These are phyloP conservation scores for Olyra latifolia DNA, from an alignment of 176 grass and related monocot genomes.

Conservation along the genomic window DNA sequence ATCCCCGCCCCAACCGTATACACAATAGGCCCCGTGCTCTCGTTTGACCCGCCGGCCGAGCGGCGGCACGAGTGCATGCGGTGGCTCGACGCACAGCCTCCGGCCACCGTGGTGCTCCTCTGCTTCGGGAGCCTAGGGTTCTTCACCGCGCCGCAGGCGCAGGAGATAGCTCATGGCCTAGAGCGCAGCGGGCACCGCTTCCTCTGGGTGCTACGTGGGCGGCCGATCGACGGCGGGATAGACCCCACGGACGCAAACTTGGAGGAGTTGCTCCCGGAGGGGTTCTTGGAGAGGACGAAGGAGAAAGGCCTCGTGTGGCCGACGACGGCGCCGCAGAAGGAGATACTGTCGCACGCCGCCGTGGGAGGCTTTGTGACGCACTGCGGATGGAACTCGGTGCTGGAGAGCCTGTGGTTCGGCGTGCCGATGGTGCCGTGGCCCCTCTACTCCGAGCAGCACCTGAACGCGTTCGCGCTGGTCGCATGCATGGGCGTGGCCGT, in stretches of 20 bases:
- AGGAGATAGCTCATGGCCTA: conserved; percentile 15
- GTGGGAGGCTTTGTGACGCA: conserved; percentile 40
- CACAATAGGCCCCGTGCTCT: conserved; percentile 32
- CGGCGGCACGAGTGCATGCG: not conserved
- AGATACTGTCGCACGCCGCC: conserved; percentile 22
- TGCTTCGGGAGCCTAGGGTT: conserved; percentile 43
- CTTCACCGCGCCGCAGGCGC: conserved; percentile 3
- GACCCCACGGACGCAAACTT: not conserved
- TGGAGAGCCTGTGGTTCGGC: conserved; percentile 30
- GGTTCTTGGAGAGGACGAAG: conserved; percentile 14
- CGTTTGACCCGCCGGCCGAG: not conserved
- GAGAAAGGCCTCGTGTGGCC: conserved; percentile 29
- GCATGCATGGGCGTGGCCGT: conserved; percentile 29
- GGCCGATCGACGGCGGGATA: not conserved
- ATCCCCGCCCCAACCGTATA: conserved; percentile 25
- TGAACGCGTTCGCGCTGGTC: conserved; percentile 40
- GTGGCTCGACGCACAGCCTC: too few species aligned
- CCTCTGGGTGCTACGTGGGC: not conserved
- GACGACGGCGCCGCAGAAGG: conserved; percentile 28
- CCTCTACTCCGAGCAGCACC: conserved; percentile 44
- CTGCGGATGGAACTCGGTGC: conserved; percentile 25
- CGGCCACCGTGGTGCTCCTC: conserved; percentile 1
- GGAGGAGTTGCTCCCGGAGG: conserved; percentile 10
- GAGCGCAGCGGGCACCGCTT: conserved; percentile 27
- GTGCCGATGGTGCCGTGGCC: conserved; percentile 25